These are phyloP conservation scores for Discostella stelligera DNA, from an alignment of 352 stramenopile species.

Conservation along the genomic window DNA sequence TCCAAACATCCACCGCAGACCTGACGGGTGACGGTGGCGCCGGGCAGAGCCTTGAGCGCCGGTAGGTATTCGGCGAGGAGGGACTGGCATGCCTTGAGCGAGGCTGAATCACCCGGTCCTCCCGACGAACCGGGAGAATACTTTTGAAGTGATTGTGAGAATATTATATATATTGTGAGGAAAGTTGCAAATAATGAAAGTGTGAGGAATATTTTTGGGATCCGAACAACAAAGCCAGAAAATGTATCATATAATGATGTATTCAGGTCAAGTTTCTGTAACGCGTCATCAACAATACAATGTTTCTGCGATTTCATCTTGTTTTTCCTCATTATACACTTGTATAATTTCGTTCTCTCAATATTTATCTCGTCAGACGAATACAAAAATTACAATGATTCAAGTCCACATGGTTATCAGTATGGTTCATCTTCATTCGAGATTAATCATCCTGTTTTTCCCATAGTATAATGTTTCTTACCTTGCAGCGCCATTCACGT, in stretches of 20 bases:
- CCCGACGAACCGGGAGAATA: conserved; percentile 38
- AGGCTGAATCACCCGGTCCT: conserved; percentile 34
- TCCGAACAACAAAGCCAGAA: neutral
- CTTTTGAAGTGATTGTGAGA: conserved; percentile 4
- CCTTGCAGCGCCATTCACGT: conserved; percentile 71
- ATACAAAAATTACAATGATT: conserved; percentile 7
- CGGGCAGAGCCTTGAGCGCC: conserved; percentile 39
- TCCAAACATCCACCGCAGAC: conserved; percentile 73
- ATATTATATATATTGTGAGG: neutral
- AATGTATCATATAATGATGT: too few relatives aligned
- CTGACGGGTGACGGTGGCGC: conserved; percentile 52
- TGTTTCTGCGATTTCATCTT: conserved; percentile 1
- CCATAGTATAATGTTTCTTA: too few relatives aligned
- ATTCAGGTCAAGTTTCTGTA: conserved; percentile 25
- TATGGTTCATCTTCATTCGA: conserved; percentile 6
- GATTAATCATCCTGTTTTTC: too few relatives aligned
- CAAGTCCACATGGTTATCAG: conserved; percentile 10
- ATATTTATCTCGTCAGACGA: conserved; percentile 6
- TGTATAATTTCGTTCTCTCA: neutral
- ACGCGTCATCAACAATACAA: conserved; percentile 7
- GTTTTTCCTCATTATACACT: neutral
- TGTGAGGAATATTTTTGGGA: neutral
- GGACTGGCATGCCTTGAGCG: conserved; percentile 31
- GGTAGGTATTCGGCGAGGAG: conserved; percentile 41
- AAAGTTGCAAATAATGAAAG: neutral